Percentiles rank a stretch among this genome's conserved stretches.
phyloP scores from a whole-genome alignment of 1,284 basidiomycete genomes.

The Waitea zeae region DNA sequence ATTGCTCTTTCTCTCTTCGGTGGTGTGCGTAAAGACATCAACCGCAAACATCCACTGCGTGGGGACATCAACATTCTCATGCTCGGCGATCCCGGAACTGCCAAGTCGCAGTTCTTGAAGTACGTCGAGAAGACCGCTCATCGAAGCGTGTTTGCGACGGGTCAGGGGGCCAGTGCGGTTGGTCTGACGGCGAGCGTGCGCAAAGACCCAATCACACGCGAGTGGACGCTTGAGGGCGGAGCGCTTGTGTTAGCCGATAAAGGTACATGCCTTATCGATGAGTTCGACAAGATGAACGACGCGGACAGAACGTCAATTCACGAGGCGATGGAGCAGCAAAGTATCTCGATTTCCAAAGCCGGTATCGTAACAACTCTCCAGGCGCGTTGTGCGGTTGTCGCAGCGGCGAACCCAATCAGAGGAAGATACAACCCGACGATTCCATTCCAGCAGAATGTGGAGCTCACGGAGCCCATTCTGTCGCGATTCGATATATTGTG shows the following conservation, averaged over 20 bases:
- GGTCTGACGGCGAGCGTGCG: slow-evolving; percentile 97
- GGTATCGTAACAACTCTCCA: slow-evolving; percentile 96
- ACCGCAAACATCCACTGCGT: slow-evolving; percentile 89
- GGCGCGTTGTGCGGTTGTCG: slow-evolving; percentile 93
- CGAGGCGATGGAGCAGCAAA: slow-evolving; percentile 99
- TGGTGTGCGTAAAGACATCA: slow-evolving; percentile 90
- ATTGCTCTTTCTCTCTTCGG: slow-evolving; percentile 90
- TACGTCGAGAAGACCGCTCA: slow-evolving; percentile 98
- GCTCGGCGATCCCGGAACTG: slow-evolving; percentile 94
- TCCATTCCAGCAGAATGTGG: slow-evolving; percentile 97
- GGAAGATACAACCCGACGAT: slow-evolving; percentile 96
- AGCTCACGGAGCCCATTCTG: slow-evolving; percentile 95
- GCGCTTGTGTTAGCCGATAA: slow-evolving; percentile 96
- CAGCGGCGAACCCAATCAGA: slow-evolving; percentile 94
- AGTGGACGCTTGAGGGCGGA: slow-evolving; percentile 98
- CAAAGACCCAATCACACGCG: slow-evolving; percentile 91
- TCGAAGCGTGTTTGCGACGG: slow-evolving; percentile 95
- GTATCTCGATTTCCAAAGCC: slow-evolving; percentile 98
- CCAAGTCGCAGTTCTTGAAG: slow-evolving; percentile 98
- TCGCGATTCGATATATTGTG: slow-evolving; percentile 98
- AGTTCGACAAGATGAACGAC: slow-evolving; percentile 99
- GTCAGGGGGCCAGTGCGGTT: slow-evolving; percentile 94
- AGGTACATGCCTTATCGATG: slow-evolving; percentile 97
- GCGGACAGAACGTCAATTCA: slow-evolving; percentile 94
- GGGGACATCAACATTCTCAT: slow-evolving; percentile 96